Conservation (phyloP, 1,284 basidiomycete genomes). For the Porphyrellus sp. region DNA sequence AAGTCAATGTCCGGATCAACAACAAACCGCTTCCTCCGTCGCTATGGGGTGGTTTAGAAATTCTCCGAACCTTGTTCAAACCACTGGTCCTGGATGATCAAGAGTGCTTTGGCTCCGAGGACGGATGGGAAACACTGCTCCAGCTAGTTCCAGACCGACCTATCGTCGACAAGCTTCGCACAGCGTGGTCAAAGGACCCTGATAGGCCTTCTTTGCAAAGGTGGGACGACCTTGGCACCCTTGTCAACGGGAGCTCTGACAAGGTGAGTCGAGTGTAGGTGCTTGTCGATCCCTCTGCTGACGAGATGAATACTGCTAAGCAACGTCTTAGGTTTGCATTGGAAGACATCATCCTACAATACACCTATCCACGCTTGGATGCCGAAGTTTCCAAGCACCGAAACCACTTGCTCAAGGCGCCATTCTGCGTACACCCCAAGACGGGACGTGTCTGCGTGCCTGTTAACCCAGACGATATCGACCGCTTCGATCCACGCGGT, state of each 20-base stretch:
- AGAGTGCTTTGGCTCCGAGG: slow-evolving; percentile 73
- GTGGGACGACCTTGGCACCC: slow-evolving; percentile 68
- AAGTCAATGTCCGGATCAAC: slow-evolving; percentile 68
- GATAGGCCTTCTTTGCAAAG: slow-evolving; percentile 59
- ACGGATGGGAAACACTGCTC: slow-evolving; percentile 76
- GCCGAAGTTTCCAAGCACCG: slow-evolving; percentile 96
- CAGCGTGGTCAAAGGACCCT: slow-evolving; percentile 62
- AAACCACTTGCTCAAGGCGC: slow-evolving; percentile 97
- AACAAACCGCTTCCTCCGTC: slow-evolving; percentile 60
- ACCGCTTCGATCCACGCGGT: slow-evolving; percentile 79
- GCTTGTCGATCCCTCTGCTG: background rate
- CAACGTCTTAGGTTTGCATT: slow-evolving; percentile 42
- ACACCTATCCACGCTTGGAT: slow-evolving; percentile 95
- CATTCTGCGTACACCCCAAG: slow-evolving; percentile 95
- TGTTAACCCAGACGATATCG: slow-evolving; percentile 74
- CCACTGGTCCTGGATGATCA: slow-evolving; percentile 82
- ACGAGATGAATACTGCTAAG: slow-evolving; percentile 28
- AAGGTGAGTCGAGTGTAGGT: slow-evolving; percentile 10
- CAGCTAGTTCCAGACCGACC: slow-evolving; percentile 69
- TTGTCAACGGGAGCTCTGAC: slow-evolving; percentile 2
- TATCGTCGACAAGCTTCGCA: slow-evolving; percentile 47
- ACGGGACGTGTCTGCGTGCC: slow-evolving; percentile 97
- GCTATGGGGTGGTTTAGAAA: slow-evolving; percentile 51
- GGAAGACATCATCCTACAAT: slow-evolving; percentile 90
- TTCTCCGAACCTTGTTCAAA: slow-evolving; percentile 58